Conservation (phyloP, 495 filamentous ascomycete species). For the Antarctomyces pellizariae region DNA sequence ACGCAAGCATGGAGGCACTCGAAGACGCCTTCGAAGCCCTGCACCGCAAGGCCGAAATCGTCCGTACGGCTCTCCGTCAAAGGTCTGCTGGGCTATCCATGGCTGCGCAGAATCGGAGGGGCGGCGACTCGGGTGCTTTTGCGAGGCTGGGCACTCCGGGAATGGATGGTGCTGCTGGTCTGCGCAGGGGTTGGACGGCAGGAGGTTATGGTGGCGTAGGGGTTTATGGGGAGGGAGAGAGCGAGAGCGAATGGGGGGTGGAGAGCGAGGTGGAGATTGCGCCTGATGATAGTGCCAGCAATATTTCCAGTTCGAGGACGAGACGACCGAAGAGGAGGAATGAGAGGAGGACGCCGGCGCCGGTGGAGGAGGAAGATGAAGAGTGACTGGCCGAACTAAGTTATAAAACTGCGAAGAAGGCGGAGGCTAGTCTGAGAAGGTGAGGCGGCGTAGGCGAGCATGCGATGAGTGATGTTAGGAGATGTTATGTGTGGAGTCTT, state of each 20-base stretch:
- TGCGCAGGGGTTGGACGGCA: too few relatives aligned
- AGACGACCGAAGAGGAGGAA: constrained; percentile 45
- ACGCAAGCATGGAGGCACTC: constrained; percentile 74
- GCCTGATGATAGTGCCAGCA: constrained; percentile 58
- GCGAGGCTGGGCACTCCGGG: constrained; percentile 7
- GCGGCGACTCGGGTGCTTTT: constrained; percentile 8
- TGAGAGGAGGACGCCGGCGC: constrained; percentile 60
- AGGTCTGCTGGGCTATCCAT: constrained; percentile 58
- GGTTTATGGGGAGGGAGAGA: constrained; percentile 14
- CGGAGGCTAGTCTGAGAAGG: too few relatives aligned
- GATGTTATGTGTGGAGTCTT: too few relatives aligned
- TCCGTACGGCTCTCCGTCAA: constrained; percentile 57
- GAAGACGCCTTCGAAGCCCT: constrained; percentile 91
- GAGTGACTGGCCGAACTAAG: too few relatives aligned
- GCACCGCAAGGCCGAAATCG: constrained; percentile 59
- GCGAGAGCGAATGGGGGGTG: constrained; percentile 41
- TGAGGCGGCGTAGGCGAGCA: too few relatives aligned
- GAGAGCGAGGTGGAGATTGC: constrained; percentile 51
- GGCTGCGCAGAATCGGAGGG: constrained; percentile 48
- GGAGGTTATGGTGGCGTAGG: too few relatives aligned
- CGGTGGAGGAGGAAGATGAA: constrained; percentile 68
- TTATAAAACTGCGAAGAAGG: too few relatives aligned
- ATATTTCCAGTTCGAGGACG: constrained; percentile 53
- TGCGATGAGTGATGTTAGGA: too few relatives aligned
- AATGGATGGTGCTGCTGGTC: too few relatives aligned